A percentile compares a stretch with the other conserved stretches of the same genome.
These are phyloP conservation scores for Hypoxylon rubiginosum DNA, from an alignment of 2,329 filamentous ascomycete genomes.

Conservation along the genomic window DNA sequence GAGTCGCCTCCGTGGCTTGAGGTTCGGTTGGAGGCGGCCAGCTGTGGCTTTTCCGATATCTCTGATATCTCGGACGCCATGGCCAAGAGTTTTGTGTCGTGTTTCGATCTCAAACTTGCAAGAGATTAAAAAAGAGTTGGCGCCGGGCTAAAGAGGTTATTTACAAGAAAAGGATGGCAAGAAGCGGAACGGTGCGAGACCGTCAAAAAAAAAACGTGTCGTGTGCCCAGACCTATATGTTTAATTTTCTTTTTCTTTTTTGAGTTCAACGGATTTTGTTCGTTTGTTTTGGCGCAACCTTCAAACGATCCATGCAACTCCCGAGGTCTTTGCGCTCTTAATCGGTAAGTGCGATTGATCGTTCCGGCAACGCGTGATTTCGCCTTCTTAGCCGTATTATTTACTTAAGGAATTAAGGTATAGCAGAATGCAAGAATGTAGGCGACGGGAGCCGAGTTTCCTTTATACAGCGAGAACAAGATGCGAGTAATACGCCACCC, in stretches of 20 bases:
- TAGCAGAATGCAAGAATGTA: neutral
- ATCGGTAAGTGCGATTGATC: neutral
- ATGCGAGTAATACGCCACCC: constrained; percentile 14
- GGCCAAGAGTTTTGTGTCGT: constrained; percentile 14
- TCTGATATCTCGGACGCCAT: constrained; percentile 46
- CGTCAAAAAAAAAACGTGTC: neutral
- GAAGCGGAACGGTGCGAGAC: constrained; percentile 21
- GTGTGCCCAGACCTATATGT: constrained; percentile 19
- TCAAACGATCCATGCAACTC: constrained; percentile 9
- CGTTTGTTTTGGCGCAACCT: constrained; percentile 17
- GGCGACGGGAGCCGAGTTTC: constrained; percentile 8
- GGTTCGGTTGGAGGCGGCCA: constrained; percentile 49
- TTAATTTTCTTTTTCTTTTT: too few relatives aligned
- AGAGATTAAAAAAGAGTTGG: constrained; percentile 3
- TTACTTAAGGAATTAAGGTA: neutral
- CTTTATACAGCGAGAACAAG: constrained; percentile 17
- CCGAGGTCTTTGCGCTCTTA: neutral
- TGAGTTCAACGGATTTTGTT: neutral
- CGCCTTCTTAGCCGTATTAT: neutral
- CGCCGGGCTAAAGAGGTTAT: constrained; percentile 23
- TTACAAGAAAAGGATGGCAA: constrained; percentile 14
- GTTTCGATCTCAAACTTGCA: neutral
- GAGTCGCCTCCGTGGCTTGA: constrained; percentile 57
- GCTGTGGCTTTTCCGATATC: constrained; percentile 48
- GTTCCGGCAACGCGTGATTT: neutral